Conservation (phyloP, 78 protist genomes). For the Guillardia theta region DNA sequence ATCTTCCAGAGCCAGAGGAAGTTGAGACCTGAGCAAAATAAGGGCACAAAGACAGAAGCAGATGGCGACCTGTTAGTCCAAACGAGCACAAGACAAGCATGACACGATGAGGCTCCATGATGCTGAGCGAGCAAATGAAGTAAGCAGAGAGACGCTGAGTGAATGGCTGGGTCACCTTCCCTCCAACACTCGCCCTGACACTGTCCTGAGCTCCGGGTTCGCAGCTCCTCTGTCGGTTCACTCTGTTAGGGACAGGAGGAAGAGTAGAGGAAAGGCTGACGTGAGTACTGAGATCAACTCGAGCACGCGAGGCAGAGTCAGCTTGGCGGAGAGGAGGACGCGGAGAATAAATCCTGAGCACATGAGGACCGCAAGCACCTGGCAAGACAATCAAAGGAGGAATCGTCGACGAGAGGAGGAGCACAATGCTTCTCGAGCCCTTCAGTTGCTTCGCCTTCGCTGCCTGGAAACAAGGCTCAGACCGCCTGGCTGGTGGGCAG, state of each 20-base stretch:
- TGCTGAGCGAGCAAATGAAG: not conserved
- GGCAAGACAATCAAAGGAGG: not conserved
- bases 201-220: not conserved
- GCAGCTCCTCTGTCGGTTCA: too few species aligned
- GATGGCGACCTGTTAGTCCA: not conserved
- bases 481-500: not conserved
- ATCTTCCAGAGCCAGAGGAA: not conserved
- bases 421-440: not conserved
- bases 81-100: not conserved
- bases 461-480: not conserved
- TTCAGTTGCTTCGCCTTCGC: not conserved
- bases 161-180: not conserved
- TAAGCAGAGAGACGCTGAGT: not conserved
- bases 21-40: too few species aligned
- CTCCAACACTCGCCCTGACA: not conserved
- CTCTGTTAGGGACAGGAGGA: not conserved
- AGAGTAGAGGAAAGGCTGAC: not conserved
- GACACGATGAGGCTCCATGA: not conserved
- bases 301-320: not conserved
- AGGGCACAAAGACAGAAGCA: too few species aligned
- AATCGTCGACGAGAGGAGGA: not conserved
- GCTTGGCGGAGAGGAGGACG: not conserved
- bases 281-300: not conserved
- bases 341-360: not conserved
- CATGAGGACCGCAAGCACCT: not conserved